These are phyloP conservation scores for Thraustotheca clavata DNA, from an alignment of 352 stramenopile genomes.

Conservation along the genomic window DNA sequence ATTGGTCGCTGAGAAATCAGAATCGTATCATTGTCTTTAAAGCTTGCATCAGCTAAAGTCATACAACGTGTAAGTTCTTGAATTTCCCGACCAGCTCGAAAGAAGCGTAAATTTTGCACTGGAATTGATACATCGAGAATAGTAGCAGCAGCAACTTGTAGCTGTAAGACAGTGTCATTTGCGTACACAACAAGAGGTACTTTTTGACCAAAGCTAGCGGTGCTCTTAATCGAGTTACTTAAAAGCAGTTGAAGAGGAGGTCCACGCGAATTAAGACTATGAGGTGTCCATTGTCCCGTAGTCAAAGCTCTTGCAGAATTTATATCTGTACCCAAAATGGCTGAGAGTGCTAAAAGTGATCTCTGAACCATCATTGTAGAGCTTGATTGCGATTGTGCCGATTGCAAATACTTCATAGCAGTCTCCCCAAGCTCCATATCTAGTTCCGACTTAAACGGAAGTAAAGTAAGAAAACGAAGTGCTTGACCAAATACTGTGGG, in stretches of 20 bases:
- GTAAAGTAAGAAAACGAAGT: conserved; percentile 10
- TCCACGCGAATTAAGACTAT: conserved; percentile 12
- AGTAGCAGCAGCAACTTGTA: conserved; percentile 12
- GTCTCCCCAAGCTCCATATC: neutral
- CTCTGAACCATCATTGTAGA: neutral
- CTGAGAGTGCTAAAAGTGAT: neutral
- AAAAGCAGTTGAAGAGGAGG: neutral
- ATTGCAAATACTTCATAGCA: too few relatives aligned
- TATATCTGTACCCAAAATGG: conserved; percentile 16
- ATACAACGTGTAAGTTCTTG: conserved; percentile 14
- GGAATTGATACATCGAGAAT: neutral
- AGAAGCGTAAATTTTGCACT: conserved; percentile 15
- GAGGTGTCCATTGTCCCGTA: neutral
- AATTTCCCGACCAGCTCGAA: conserved; percentile 17
- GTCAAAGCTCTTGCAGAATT: conserved; percentile 7
- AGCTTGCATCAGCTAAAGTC: conserved; percentile 15
- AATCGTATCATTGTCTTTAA: conserved; percentile 22
- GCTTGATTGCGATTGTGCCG: too few relatives aligned
- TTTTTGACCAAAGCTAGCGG: conserved; percentile 10
- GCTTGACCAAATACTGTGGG: conserved; percentile 3
- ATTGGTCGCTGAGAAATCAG: conserved; percentile 14
- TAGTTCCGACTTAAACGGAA: conserved; percentile 8
- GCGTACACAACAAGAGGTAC: conserved; percentile 12
- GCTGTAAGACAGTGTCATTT: conserved; percentile 19
- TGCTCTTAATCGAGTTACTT: conserved; percentile 19